Percentiles rank a stretch among this genome's conserved stretches.
These are phyloP conservation scores for Hanseniaspora hatyaiensis DNA, from an alignment of 805 yeast genomes.

Conservation along the genomic window DNA sequence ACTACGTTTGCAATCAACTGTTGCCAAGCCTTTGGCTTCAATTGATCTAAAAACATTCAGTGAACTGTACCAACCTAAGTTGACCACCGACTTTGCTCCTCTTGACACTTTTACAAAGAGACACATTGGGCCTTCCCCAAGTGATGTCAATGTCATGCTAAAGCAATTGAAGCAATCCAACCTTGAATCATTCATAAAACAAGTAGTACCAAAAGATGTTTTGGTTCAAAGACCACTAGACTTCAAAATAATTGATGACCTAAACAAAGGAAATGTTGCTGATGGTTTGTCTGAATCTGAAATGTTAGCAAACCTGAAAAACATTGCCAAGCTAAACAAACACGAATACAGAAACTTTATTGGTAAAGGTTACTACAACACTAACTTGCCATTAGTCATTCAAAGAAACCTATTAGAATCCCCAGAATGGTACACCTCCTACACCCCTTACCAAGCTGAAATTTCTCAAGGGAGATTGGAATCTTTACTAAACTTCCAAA, in stretches of 20 bases:
- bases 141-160: constrained; percentile 57
- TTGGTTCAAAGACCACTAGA: constrained; percentile 55
- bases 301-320: constrained; percentile 55
- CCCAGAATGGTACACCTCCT: constrained; percentile 98
- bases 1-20: constrained; percentile 21
- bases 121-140: constrained; percentile 73
- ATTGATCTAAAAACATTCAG: constrained; percentile 10
- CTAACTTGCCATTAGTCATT: constrained; percentile 79
- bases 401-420: constrained; percentile 84
- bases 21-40: constrained; percentile 27
- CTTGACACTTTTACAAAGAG: constrained; percentile 82
- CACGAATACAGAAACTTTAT: constrained; percentile 57
- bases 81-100: constrained; percentile 23
- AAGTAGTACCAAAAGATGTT: constrained; percentile 69
- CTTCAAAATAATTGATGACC: constrained; percentile 27
- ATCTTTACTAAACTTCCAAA: constrained; percentile 80
- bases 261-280: constrained; percentile 37
- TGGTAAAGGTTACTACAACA: constrained; percentile 92
- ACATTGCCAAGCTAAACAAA: constrained; percentile 65
- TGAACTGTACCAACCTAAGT: constrained; percentile 18
- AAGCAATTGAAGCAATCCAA: constrained; percentile 50
- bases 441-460: constrained; percentile 97
- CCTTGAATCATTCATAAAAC: constrained; percentile 55
- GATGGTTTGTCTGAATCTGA: constrained; percentile 73
- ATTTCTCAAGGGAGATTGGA: constrained; percentile 94